Conservation (phyloP, 495 filamentous ascomycete genomes). For the Hypoxylon rickii region DNA sequence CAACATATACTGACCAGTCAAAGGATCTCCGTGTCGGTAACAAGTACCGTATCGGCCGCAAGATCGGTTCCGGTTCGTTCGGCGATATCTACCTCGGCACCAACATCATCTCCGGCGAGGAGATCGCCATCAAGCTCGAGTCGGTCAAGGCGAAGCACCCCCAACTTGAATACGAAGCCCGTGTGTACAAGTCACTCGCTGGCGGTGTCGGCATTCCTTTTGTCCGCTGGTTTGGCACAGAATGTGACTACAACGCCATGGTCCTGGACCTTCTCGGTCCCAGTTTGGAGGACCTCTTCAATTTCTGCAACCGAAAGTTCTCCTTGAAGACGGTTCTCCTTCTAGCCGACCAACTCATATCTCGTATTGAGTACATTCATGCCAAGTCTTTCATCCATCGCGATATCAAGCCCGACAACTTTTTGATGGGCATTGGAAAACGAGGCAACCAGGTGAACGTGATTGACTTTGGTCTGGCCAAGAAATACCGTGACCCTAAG, state of each 20-base stretch:
- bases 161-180: slow-evolving; percentile 98
- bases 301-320: slow-evolving; percentile 99
- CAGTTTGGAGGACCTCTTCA: slow-evolving; percentile 99
- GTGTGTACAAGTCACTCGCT: slow-evolving; percentile 98
- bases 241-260: slow-evolving; percentile 99
- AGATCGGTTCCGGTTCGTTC: slow-evolving; percentile 98
- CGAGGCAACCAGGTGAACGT: slow-evolving; percentile 99
- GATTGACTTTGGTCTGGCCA: slow-evolving; percentile 98
- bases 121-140: slow-evolving; percentile 99
- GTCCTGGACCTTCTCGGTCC: slow-evolving; percentile 97
- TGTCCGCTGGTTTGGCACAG: slow-evolving; percentile 99
- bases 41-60: slow-evolving; percentile 99
- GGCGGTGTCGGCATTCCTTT: slow-evolving; percentile 99
- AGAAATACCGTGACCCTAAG: slow-evolving; percentile 99
- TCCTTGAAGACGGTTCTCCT: slow-evolving; percentile 99
- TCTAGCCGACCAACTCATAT: slow-evolving; percentile 97
- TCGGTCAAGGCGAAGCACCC: slow-evolving; percentile 99
- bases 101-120: slow-evolving; percentile 99
- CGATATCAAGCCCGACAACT: slow-evolving; percentile 99
- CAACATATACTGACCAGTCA: no score
- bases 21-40: slow-evolving; percentile 99
- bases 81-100: slow-evolving; percentile 99
- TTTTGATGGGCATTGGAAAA: slow-evolving; percentile 99
- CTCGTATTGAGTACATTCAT: slow-evolving; percentile 99
- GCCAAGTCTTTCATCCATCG: slow-evolving; percentile 99